phyloP scores from a whole-genome alignment of 208 protist genomes.

The Tritrichomonas foetus region DNA sequence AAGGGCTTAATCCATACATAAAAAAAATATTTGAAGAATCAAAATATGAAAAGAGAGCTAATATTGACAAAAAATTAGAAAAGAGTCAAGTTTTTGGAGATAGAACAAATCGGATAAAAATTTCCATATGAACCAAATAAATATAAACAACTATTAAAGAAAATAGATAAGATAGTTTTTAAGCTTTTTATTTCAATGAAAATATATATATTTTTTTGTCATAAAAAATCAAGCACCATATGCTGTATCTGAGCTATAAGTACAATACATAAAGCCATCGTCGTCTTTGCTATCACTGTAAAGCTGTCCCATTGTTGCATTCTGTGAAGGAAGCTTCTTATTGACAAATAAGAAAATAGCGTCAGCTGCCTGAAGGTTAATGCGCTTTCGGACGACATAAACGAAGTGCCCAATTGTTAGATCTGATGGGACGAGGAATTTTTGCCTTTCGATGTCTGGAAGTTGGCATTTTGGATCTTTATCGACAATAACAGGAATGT shows the following conservation, averaged over 20 bases:
- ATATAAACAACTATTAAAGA: too few species aligned
- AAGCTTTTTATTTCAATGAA: too few species aligned
- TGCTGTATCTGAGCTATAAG: conserved; percentile 12
- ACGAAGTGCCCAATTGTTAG: not conserved
- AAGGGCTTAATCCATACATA: too few species aligned
- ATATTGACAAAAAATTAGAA: too few species aligned
- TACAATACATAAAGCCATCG: conserved; percentile 39
- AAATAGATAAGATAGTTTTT: too few species aligned
- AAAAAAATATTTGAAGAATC: too few species aligned
- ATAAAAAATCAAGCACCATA: too few species aligned
- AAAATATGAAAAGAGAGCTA: too few species aligned
- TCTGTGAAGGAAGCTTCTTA: not conserved
- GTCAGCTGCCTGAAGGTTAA: not conserved
- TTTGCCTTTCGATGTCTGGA: conserved; percentile 33
- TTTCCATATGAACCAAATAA: too few species aligned
- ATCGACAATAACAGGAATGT: conserved; percentile 36
- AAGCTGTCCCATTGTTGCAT: not conserved
- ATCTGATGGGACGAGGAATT: conserved; percentile 29
- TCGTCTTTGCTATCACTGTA: conserved; percentile 2
- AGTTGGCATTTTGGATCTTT: conserved; percentile 39
- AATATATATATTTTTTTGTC: too few species aligned
- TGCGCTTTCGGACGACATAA: conserved; percentile 31
- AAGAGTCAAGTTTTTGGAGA: too few species aligned
- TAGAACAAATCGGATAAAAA: too few species aligned
- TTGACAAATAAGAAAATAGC: conserved; percentile 39